Evolutionary conservation across 1,284 basidiomycete genomes (phyloP).

Genomic region (Coniferiporia sulphurascens): DNA sequence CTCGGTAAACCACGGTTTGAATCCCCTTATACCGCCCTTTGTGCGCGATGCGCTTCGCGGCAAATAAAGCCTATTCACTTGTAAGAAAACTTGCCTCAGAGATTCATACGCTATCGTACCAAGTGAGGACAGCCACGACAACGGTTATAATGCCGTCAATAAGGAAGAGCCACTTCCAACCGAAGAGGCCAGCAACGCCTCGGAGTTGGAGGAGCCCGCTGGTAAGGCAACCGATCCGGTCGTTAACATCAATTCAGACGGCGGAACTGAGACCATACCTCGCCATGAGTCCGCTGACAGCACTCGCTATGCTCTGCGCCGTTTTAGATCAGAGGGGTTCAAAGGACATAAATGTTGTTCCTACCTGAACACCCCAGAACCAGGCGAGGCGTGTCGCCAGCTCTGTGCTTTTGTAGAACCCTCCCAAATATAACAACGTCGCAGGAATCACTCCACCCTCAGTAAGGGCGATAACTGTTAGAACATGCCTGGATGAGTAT

Average conservation of each 20-base stretch:
- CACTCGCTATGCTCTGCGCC: slow-evolving; percentile 31
- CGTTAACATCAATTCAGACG: not conserved
- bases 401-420: slow-evolving; percentile 36
- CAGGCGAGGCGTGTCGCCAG: slow-evolving; percentile 35
- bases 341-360: not conserved
- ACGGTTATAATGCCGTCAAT: slow-evolving; percentile 36
- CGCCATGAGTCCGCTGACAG: slow-evolving; percentile 36
- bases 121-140: slow-evolving; percentile 30
- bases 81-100: not conserved
- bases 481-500: slow-evolving; percentile 9
- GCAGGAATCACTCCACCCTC: slow-evolving; percentile 38
- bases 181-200: slow-evolving; percentile 30
- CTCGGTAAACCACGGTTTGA: slow-evolving; percentile 32
- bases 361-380: slow-evolving; percentile 34
- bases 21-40: slow-evolving; percentile 29
- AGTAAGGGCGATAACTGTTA: slow-evolving; percentile 33
- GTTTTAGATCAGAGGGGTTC: not conserved
- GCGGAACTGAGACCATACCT: not conserved
- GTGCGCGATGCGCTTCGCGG: slow-evolving; percentile 28
- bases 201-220: slow-evolving; percentile 33
- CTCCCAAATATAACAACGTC: slow-evolving; percentile 35
- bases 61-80: slow-evolving; percentile 31
- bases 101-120: slow-evolving; percentile 20
- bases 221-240: not conserved
- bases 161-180: slow-evolving; percentile 39